A percentile compares a stretch with the other conserved stretches of the same genome.
These are phyloP conservation scores for Ustilago xerochloae DNA, from an alignment of 1,284 basidiomycete species.

Conservation along the genomic window DNA sequence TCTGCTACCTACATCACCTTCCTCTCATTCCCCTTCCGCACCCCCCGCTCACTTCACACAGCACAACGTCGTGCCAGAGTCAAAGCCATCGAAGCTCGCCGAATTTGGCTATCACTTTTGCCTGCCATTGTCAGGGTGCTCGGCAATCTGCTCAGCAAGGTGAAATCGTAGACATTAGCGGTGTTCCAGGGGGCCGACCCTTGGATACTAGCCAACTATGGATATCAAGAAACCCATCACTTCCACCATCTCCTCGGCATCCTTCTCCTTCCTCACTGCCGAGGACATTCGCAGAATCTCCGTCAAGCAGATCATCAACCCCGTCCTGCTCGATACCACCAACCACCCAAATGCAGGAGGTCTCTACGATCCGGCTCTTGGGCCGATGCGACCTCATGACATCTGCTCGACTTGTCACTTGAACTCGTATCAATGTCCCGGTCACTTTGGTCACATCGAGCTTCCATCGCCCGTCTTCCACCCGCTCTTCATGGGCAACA, in stretches of 20 bases:
- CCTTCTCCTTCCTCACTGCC: conserved; percentile 94
- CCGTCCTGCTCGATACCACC: conserved; percentile 90
- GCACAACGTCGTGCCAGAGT: too few relatives aligned
- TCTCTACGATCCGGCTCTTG: conserved; percentile 93
- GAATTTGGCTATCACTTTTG: too few relatives aligned
- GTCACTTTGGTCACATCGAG: conserved; percentile 99
- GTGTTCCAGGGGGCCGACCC: conserved; percentile 32
- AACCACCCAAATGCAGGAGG: conserved; percentile 92
- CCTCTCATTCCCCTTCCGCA: neutral
- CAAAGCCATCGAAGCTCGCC: too few relatives aligned
- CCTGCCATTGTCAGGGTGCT: neutral
- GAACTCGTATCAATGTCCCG: conserved; percentile 92
- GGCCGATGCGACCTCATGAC: conserved; percentile 75
- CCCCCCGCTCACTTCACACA: neutral
- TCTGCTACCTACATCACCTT: neutral
- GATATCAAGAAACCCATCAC: conserved; percentile 91
- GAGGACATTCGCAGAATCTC: conserved; percentile 92
- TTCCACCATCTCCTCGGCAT: conserved; percentile 83
- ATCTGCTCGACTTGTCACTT: conserved; percentile 94
- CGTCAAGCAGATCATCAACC: conserved; percentile 95
- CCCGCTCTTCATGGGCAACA: conserved; percentile 93
- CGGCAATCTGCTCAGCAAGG: conserved; percentile 11
- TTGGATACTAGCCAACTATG: conserved; percentile 73
- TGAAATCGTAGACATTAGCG: conserved; percentile 8
- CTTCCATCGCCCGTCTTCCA: conserved; percentile 95